phyloP scores from a whole-genome alignment of 306 rosid genomes.

The Gillenia trifoliata region DNA sequence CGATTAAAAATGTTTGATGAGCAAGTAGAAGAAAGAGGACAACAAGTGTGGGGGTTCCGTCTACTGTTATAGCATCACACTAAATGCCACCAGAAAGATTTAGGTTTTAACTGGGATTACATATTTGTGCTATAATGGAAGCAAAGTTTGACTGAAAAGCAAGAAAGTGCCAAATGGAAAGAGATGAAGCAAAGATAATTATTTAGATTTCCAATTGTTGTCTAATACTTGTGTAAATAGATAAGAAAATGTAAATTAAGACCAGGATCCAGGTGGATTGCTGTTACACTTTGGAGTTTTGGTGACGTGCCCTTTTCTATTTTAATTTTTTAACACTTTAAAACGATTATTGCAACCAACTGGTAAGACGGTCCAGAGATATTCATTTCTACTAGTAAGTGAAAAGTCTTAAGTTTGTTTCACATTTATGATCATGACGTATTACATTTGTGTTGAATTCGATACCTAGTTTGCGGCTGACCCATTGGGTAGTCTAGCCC shows the following conservation, averaged over 20 bases:
- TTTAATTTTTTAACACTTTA: too few relatives aligned
- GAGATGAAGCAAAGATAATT: constrained; percentile 5
- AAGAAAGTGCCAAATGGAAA: constrained; percentile 41
- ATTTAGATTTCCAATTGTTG: not conserved
- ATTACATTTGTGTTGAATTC: too few relatives aligned
- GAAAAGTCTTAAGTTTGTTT: too few relatives aligned
- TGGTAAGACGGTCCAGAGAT: too few relatives aligned
- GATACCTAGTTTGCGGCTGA: too few relatives aligned
- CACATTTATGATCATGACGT: too few relatives aligned
- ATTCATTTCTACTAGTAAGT: too few relatives aligned
- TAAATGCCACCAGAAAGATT: constrained; percentile 3
- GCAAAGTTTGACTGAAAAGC: constrained; percentile 31
- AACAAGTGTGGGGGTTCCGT: constrained; percentile 25
- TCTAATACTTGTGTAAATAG: not conserved
- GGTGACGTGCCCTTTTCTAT: not conserved
- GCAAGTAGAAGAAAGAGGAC: constrained; percentile 21
- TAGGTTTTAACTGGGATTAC: constrained; percentile 9
- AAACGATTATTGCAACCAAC: too few relatives aligned
- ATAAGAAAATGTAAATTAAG: not conserved
- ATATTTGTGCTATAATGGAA: too few relatives aligned
- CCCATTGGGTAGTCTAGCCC: too few relatives aligned
- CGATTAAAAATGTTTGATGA: not conserved
- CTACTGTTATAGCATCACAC: constrained; percentile 2
- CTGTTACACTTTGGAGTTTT: not conserved
- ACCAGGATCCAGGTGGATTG: not conserved